Conservation (phyloP, 2,329 filamentous ascomycete species). For the Beauveria pseudobassiana region DNA sequence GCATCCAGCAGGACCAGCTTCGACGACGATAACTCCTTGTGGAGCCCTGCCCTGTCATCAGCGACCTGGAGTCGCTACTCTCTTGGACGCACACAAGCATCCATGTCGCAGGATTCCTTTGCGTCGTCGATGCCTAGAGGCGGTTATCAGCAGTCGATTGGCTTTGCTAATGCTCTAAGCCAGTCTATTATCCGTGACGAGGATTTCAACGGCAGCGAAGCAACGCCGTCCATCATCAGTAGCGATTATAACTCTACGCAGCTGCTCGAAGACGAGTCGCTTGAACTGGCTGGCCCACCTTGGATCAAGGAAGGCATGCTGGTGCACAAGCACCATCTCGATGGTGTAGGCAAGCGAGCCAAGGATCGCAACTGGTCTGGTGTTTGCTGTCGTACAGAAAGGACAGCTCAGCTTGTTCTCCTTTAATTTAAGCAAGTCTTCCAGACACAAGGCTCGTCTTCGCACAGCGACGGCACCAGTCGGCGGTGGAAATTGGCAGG, state of each 20-base stretch:
- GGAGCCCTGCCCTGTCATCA: conserved; percentile 78
- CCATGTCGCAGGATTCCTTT: conserved; percentile 88
- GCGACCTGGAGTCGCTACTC: conserved; percentile 95
- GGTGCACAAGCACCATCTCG: conserved; percentile 93
- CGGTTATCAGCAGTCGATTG: conserved; percentile 93
- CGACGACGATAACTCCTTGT: conserved; percentile 82
- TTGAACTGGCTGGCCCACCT: conserved; percentile 87
- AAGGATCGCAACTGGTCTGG: conserved; percentile 93
- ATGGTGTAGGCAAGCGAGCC: conserved; percentile 81
- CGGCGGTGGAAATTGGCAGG: conserved; percentile 96
- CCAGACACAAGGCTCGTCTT: conserved; percentile 57
- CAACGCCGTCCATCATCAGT: conserved; percentile 44
- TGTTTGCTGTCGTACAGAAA: conserved; percentile 93
- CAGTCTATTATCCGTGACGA: conserved; percentile 95
- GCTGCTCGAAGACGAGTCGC: conserved; percentile 82
- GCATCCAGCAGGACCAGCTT: conserved; percentile 91
- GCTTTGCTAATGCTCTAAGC: conserved; percentile 92
- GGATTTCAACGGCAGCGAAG: conserved; percentile 45
- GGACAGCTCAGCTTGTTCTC: conserved; percentile 92
- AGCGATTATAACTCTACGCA: conserved; percentile 53
- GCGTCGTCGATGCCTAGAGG: conserved; percentile 65
- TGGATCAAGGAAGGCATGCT: conserved; percentile 97
- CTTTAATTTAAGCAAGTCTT: conserved; percentile 75
- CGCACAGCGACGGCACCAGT: conserved; percentile 43
- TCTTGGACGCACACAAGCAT: conserved; percentile 80